phyloP scores from a whole-genome alignment of 106 monocot genomes.

The Phalaenopsis equestris region DNA sequence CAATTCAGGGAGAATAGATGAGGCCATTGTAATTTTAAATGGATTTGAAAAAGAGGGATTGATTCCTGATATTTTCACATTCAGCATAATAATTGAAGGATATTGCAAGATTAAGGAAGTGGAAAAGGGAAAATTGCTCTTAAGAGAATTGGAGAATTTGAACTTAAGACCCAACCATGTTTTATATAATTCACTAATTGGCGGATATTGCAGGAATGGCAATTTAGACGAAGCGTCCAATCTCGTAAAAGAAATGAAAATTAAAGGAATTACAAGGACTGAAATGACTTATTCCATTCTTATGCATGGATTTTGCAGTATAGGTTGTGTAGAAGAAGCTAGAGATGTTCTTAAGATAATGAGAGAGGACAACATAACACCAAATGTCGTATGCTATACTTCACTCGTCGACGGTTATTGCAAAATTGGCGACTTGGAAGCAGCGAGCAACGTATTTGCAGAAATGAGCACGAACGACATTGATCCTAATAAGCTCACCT shows the following conservation, averaged over 20 bases:
- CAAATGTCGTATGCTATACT: slow-evolving; percentile 78
- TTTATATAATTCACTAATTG: slow-evolving; percentile 77
- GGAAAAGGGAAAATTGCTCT: slow-evolving; percentile 45
- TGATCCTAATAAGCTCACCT: slow-evolving; percentile 77
- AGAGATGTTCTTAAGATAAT: slow-evolving; percentile 34
- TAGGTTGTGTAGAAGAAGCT: slow-evolving; percentile 63
- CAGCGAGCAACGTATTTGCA: slow-evolving; percentile 42
- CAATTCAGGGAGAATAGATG: slow-evolving; percentile 57
- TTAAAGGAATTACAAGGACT: slow-evolving; percentile 45
- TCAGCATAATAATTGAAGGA: slow-evolving; percentile 65
- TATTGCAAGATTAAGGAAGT: slow-evolving; percentile 66
- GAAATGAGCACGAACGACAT: slow-evolving; percentile 50
- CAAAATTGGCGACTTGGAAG: slow-evolving; percentile 52
- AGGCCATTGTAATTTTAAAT: slow-evolving; percentile 32
- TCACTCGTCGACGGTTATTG: slow-evolving; percentile 69
- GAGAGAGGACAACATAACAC: slow-evolving; percentile 33
- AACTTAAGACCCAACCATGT: slow-evolving; percentile 55
- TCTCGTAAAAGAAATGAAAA: slow-evolving; percentile 61
- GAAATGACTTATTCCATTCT: slow-evolving; percentile 57
- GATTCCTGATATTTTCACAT: slow-evolving; percentile 45
- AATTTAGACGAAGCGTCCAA: slow-evolving; percentile 45
- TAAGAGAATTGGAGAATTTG: slow-evolving; percentile 41
- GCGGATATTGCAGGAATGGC: slow-evolving; percentile 41
- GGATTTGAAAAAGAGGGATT: slow-evolving; percentile 41
- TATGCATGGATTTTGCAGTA: slow-evolving; percentile 70